Percentiles rank a stretch among this genome's conserved stretches.
These are phyloP conservation scores for Sedum album DNA, from an alignment of 164 flowering plant species.

Conservation along the genomic window DNA sequence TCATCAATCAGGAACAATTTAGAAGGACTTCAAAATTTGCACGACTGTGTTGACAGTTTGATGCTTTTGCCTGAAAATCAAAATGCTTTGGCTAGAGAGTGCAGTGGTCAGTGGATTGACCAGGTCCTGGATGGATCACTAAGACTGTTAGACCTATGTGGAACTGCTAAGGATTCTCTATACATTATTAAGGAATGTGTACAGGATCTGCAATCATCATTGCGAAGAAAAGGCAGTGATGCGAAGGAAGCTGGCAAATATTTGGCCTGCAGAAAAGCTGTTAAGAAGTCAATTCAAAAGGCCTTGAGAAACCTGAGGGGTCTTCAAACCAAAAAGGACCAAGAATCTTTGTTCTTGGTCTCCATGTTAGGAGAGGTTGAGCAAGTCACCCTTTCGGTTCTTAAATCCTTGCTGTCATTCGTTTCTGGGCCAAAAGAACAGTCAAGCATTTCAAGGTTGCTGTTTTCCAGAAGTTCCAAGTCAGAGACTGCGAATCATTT, in stretches of 20 bases:
- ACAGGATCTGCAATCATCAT: slow-evolving; percentile 14
- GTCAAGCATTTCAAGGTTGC: slow-evolving; percentile 15
- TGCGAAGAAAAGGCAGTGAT: slow-evolving; percentile 14
- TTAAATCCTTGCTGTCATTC: slow-evolving; percentile 11
- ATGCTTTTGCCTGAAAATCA: slow-evolving; percentile 20
- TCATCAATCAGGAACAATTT: slow-evolving; percentile 11
- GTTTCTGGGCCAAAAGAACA: slow-evolving; percentile 12
- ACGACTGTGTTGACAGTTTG: slow-evolving; percentile 17
- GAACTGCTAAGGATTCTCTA: slow-evolving; percentile 13
- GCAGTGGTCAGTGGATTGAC: slow-evolving; percentile 6
- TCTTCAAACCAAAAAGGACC: not conserved
- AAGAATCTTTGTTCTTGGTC: not conserved
- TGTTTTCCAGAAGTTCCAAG: slow-evolving; percentile 9
- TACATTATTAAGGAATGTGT: slow-evolving; percentile 10
- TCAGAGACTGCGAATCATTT: slow-evolving; percentile 9
- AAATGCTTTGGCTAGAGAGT: slow-evolving; percentile 13
- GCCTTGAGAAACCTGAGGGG: slow-evolving; percentile 4
- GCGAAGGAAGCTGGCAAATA: slow-evolving; percentile 2
- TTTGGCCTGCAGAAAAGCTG: slow-evolving; percentile 10
- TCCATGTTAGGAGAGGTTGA: slow-evolving; percentile 17
- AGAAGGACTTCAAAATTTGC: slow-evolving; percentile 14
- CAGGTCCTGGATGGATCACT: slow-evolving; percentile 21
- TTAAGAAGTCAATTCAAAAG: slow-evolving; percentile 13
- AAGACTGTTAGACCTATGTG: slow-evolving; percentile 17
- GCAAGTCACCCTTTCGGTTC: not conserved